Base-by-base conservation (phyloP, 2,329 filamentous ascomycete species). In the Nemania diffusa region DNA sequence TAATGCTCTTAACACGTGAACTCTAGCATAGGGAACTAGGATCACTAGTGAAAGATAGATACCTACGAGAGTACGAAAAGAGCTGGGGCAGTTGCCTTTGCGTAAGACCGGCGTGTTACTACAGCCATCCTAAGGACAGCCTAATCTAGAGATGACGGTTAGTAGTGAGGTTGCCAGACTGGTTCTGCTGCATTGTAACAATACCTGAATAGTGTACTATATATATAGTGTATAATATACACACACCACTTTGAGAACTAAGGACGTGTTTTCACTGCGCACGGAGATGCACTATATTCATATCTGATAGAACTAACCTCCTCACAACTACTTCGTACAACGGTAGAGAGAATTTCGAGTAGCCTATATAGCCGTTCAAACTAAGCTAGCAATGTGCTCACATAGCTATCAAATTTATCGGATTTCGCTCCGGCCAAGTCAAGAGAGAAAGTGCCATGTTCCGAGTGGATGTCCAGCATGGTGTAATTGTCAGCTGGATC, bases 401-500 rank as follows among this genome's bases (percentile, higher is more conserved):
- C 11, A 37, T 70, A 72, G n/a, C 46, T 52, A 32, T 70, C 68
- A 27, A 72, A 72, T n/a, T 70, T 60, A 52, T 72, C 68, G 7
- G 70, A 59, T 57, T 61, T 69, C 22, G 70, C 68, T 32, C 63
- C 65, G 8, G 65, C 65, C 29, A 72, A 55, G 44, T 72, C 68
- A 8, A 72, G 62, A 9, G 22, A 27, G 58, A 72, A 72, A 3
- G 70, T 72, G 27, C 70, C 70, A 50, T 72, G 70, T 26, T 72
- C 70, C 5, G 70, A 69, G 29, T 72, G 70, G 44, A 72, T 70
- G 24, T 48, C 27, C 15, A 72, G 20, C 53, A 65, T 62, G 7
- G 70, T 72, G 58, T 65, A 70, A 50, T 72, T 72, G 32, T 72
- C 70, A 51, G 65, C 64, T 1, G 70, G 70, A 53, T 72, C 70